Base-by-base conservation (phyloP, 371 early-diverging fungal species). In the Rozella allomycis region DNA sequence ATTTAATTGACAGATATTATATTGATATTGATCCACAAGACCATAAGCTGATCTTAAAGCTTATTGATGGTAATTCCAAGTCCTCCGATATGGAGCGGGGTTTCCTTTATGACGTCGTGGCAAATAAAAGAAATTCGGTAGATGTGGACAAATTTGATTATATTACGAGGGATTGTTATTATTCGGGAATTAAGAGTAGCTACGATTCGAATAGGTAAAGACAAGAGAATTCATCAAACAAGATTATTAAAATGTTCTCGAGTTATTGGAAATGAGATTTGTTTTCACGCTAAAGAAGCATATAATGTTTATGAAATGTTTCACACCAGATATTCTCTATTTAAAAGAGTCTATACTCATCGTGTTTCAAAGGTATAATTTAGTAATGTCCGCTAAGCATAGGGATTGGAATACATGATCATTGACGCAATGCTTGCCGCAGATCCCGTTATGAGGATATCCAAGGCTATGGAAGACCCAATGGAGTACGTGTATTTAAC, bases 61-160 rank as follows among this genome's bases (percentile, higher is more conserved):
- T 91, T 19, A 85, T 93, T 30, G 60, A 59, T 20, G 86, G 87
- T 13, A 52, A 60, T 36, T 49, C 64, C 28, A 16, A n/a, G 55
- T 37, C 3, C 3, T 20, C 38, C 42, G n/a, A 37, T 27, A 7
- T 17, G 64, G 33, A 35, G 19, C 47, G 52, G 23, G 42, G 44
- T 12, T 94, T 81, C 41, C 41, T 91, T 30, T 91, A 82, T 58
- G 85, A 94, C 37, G 84, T 94, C 40, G 93, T 94, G 0, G 78
- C 87, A 23, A 94, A 94, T 57, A 75, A 85, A 46, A 59, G 74
- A 33, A 90, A 81, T 41, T 72, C 75, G 19, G 62, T 91, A 14
- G 96, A 94, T 47, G 93, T 91, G 11, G 96, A 94, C 52, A 87
- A 87, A 52, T 90, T 87, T 52, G 96, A 94, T 47, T 94, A 91